Evolutionary conservation across 1,139 yeast species (phyloP).

Genomic region (Kazachstania sp.): DNA sequence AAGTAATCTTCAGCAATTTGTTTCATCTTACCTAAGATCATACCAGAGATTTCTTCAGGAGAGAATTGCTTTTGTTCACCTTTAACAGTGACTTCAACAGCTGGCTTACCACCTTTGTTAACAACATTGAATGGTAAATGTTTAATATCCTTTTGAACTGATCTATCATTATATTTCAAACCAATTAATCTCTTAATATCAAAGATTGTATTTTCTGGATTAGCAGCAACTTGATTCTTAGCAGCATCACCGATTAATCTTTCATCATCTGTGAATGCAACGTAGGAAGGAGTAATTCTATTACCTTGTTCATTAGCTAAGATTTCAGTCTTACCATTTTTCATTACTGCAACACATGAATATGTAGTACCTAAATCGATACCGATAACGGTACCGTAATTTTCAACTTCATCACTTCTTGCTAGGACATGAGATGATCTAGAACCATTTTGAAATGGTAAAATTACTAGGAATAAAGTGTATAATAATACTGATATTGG

Average conservation of each 20-base stretch:
- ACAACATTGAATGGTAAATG: constrained; percentile 67
- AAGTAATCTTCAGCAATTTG: constrained; percentile 86
- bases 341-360: constrained; percentile 93
- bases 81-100: constrained; percentile 59
- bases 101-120: constrained; percentile 70
- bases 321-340: constrained; percentile 83
- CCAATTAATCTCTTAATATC: constrained; percentile 88
- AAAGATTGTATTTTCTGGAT: constrained; percentile 70
- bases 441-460: constrained; percentile 43
- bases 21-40: constrained; percentile 89
- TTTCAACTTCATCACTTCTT: constrained; percentile 41
- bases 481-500: constrained; percentile 50
- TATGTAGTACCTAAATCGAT: constrained; percentile 80
- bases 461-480: constrained; percentile 47
- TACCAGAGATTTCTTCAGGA: constrained; percentile 87
- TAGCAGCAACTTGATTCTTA: constrained; percentile 82
- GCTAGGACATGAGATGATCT: constrained; percentile 19
- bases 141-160: constrained; percentile 75
- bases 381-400: constrained; percentile 69
- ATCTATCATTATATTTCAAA: constrained; percentile 61
- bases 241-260: constrained; percentile 93
- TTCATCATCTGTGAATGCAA: constrained; percentile 77
- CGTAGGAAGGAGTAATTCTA: constrained; percentile 89
- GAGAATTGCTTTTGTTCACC: constrained; percentile 66
- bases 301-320: constrained; percentile 94